phyloP scores from a whole-genome alignment of 805 yeast species.

The Ascoidea asiatica region DNA sequence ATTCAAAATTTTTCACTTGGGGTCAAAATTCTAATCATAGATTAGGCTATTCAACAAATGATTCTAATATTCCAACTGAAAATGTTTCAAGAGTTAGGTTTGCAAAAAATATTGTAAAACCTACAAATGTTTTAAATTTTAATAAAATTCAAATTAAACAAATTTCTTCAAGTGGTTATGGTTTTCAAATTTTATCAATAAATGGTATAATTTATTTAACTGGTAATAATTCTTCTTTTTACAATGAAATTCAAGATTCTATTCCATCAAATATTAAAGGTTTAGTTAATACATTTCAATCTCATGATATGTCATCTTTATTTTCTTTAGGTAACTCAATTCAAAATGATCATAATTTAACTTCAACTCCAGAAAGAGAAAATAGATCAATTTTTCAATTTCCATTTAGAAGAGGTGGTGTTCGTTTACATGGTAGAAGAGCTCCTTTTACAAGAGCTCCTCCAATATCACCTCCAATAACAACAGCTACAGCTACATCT shows the following conservation, averaged over 20 bases:
- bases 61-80: not conserved
- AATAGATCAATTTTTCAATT: not conserved
- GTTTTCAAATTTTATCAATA: not conserved
- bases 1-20: not conserved
- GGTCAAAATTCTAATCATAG: not conserved
- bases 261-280: not conserved
- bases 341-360: not conserved
- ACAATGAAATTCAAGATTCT: not conserved
- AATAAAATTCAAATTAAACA: not conserved
- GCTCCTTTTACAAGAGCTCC: not conserved
- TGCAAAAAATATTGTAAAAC: not conserved
- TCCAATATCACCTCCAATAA: too few species aligned
- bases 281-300: too few species aligned
- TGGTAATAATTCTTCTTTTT: not conserved
- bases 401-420: not conserved
- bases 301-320: too few species aligned
- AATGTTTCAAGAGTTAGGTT: not conserved
- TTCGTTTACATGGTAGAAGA: not conserved
- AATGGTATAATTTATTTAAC: not conserved
- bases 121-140: not conserved
- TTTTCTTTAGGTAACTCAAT: not conserved
- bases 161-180: not conserved
- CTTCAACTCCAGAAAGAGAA: not conserved
- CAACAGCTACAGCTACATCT: too few species aligned
- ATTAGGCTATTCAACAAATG: not conserved